Conservation (phyloP, 352 stramenopile species). For the Phytopythium delawarense region DNA sequence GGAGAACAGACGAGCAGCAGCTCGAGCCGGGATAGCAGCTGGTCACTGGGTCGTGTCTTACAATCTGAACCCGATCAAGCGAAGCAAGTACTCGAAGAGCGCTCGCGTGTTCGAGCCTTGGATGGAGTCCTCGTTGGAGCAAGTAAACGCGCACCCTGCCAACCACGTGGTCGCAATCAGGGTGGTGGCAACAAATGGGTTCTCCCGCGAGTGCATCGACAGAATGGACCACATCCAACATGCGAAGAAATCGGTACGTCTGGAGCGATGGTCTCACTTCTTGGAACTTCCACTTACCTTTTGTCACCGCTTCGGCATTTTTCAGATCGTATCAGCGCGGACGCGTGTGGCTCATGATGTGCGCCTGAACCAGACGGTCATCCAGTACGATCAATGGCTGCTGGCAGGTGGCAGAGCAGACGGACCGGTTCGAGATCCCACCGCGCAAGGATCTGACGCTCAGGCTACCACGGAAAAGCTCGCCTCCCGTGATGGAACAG, state of each 20-base stretch:
- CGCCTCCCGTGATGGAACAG: no score
- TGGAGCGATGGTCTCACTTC: not conserved
- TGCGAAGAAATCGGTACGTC: not conserved
- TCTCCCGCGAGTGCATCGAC: not conserved
- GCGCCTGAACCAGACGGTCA: not conserved
- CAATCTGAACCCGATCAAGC: not conserved
- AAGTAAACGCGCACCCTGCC: not conserved
- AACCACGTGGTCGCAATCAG: not conserved
- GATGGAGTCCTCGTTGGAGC: not conserved
- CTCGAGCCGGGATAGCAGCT: not conserved
- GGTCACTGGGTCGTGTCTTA: not conserved
- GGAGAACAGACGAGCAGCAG: not conserved
- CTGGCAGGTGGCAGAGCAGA: not conserved
- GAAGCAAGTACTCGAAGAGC: not conserved
- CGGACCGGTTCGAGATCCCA: no score
- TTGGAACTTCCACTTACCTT: not conserved
- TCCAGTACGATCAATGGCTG: not conserved
- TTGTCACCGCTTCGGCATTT: not conserved
- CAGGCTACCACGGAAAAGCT: no score
- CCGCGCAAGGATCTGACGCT: not conserved
- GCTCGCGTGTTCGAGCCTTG: not conserved
- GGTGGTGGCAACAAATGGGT: not conserved
- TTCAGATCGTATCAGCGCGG: not conserved
- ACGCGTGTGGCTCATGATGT: not conserved
- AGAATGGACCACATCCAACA: not conserved